Base-by-base conservation (phyloP, 306 rosid genomes). In the Acacia acuminata region DNA sequence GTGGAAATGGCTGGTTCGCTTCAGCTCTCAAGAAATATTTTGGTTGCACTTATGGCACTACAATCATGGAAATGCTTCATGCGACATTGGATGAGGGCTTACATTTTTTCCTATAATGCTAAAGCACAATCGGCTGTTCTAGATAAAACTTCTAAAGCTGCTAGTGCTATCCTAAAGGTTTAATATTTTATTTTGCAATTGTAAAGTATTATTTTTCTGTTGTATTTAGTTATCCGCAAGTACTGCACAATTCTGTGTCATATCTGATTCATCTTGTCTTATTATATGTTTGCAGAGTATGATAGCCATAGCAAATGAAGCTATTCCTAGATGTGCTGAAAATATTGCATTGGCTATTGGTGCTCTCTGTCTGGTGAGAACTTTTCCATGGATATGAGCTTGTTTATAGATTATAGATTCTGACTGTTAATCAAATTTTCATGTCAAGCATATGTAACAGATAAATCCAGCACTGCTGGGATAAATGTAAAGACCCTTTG, bases 341-440 rank as follows among this genome's bases (percentile, higher is more conserved):
- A 96, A 96, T 87, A 89, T 93, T 72, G 94, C 93, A n/a, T 90
- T 96, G 85, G 99, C 99, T 76, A 88, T 93, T 80, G 97, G 97
- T 79, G 97, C 99, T 77, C 93, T 96, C 72, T 92, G 96, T 88
- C 85, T 36, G 90, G 99, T 96, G 87, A 88, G 93, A 82, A 73
- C 76, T 76, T 73, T 88, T 79, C 40, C 68, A 80, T 83, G 77
- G 45, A 64, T 76, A 34, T 55, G 69, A 76, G 61, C 80, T 42
- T 36, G 53, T 53, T 53, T 69, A 56, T 38, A 43, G 36, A 78
- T 79, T 17, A 19, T 68, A 71, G 81, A 47, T 80, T 84, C 73
- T 78, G 79, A 63, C 53, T 45, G 42, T 20, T 65, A 15, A 55
- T 56, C 67, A 47, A 36, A 68, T 74, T 77, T 79, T 56, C 73